Conservation (phyloP, 345 rosid species). For the Rhodomyrtus tomentosa region DNA sequence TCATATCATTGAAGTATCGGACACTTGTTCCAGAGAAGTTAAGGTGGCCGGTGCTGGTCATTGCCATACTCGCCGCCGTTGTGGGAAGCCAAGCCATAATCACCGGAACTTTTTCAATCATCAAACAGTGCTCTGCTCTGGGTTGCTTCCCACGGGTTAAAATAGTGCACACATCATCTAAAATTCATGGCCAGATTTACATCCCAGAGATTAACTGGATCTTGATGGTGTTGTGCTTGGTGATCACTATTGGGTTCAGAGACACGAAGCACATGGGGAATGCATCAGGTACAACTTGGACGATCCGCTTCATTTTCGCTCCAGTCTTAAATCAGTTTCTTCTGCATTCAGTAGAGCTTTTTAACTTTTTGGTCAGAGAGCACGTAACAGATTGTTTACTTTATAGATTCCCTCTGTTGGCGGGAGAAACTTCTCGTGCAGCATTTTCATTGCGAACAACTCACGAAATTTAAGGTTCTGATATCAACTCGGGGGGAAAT, state of each 20-base stretch:
- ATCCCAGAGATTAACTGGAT: conserved; percentile 95
- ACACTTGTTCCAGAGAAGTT: conserved; percentile 32
- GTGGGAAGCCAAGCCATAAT: conserved; percentile 95
- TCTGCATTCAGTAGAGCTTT: background rate
- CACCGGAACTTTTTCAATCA: conserved; percentile 85
- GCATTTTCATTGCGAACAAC: background rate
- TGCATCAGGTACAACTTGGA: conserved; percentile 56
- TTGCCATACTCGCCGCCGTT: conserved; percentile 89
- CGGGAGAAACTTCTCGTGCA: background rate
- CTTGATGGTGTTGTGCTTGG: conserved; percentile 75
- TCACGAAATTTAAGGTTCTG: background rate
- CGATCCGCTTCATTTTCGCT: background rate
- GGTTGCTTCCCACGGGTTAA: conserved; percentile 83
- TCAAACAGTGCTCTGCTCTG: conserved; percentile 80
- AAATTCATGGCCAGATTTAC: conserved; percentile 87
- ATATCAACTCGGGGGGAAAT: background rate
- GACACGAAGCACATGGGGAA: conserved; percentile 84
- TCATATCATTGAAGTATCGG: background rate
- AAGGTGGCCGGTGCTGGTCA: conserved; percentile 85
- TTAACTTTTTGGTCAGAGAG: background rate
- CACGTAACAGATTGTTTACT: background rate
- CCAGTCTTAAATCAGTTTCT: background rate
- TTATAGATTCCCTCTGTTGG: background rate
- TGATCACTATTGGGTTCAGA: conserved; percentile 78
- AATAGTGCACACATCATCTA: conserved; percentile 81